Evolutionary conservation across 495 filamentous ascomycete species (phyloP).

Genomic region (Penicillium psychrofluorescens): DNA sequence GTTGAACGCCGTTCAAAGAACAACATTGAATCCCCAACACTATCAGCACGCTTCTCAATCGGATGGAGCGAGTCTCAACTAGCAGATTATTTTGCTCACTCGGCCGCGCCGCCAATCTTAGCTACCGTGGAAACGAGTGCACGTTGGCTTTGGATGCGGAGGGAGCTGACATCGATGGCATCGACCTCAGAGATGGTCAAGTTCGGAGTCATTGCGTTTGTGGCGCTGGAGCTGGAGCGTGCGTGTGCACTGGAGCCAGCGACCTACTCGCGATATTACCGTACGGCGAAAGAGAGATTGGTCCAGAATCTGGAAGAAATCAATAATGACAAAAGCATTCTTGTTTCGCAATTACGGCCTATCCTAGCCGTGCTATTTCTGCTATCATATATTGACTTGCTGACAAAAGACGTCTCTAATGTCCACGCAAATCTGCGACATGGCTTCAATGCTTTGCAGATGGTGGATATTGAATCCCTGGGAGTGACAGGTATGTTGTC

Average conservation of each 20-base stretch:
- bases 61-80: slow-evolving; percentile 6
- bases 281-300: slow-evolving; percentile 1
- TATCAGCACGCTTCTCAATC: neutral
- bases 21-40: neutral
- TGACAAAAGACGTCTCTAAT: slow-evolving; percentile 5
- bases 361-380: slow-evolving; percentile 1
- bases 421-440: slow-evolving; percentile 7
- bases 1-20: neutral
- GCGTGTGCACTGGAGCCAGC: slow-evolving; percentile 2
- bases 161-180: slow-evolving; percentile 4
- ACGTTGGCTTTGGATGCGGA: slow-evolving; percentile 8
- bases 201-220: slow-evolving; percentile 6
- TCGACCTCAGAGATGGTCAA: slow-evolving; percentile 5
- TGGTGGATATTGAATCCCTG: slow-evolving; percentile 2
- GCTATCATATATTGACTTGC: slow-evolving; percentile 2
- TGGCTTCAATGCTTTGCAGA: slow-evolving; percentile 3
- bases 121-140: slow-evolving; percentile 5
- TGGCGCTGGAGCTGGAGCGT: slow-evolving; percentile 4
- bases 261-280: slow-evolving; percentile 4
- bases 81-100: slow-evolving; percentile 6
- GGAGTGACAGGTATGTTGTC: slow-evolving; percentile 4
- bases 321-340: neutral
- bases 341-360: slow-evolving; percentile 1
- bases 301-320: slow-evolving; percentile 1
- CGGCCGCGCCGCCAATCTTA: slow-evolving; percentile 5